Evolutionary conservation across 495 filamentous ascomycete species (phyloP), one percentile per base, ranked within the genome.

Genomic region (Hypoxylon intermedium): DNA sequence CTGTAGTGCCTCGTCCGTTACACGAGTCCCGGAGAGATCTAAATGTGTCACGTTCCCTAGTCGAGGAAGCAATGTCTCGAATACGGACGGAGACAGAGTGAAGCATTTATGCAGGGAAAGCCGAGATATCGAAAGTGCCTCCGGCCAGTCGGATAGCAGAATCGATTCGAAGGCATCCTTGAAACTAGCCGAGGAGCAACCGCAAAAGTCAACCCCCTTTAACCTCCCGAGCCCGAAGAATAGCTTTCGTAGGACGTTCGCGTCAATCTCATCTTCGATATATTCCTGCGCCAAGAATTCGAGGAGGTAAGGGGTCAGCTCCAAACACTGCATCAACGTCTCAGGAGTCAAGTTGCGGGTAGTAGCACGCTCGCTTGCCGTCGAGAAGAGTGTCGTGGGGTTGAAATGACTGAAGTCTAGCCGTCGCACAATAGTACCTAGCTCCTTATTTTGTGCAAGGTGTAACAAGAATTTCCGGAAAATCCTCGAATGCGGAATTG

Each of bases 351-450:
- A 73, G 71, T 93, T 93, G 72, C 87, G 88, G 63, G 92, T 89
- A 72, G 90, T 84, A 31, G 82, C 77, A 40, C 91, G 90, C 83
- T 92, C 89, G 74, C 88, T 85, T 64, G 84, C 89, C 38, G 89
- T 93, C 44, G 87, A 83, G 65, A 92, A 92, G 30, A 92, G 78
- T 20, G 89, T 89, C 13, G 89, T 82, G 5, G 91, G 91, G 67
- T 91, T 94, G 74, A 93, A 93, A 77, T 93, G 89, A 37, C 89
- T 91, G 72, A 96, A 92, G 74, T 96, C 91, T 21, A 94, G 76
- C 34, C 91, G 87, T 45, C 88, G 84, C 30, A 94, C 90, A 48
- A 94, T 84, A 26, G 87, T 89, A 13, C 91, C 91, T 45, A 93
- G 79, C 9, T 85, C 82, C 9, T 85, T 86, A 69, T 93, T 85